Conservation (phyloP, 345 rosid genomes). For the Camelina laxa region DNA sequence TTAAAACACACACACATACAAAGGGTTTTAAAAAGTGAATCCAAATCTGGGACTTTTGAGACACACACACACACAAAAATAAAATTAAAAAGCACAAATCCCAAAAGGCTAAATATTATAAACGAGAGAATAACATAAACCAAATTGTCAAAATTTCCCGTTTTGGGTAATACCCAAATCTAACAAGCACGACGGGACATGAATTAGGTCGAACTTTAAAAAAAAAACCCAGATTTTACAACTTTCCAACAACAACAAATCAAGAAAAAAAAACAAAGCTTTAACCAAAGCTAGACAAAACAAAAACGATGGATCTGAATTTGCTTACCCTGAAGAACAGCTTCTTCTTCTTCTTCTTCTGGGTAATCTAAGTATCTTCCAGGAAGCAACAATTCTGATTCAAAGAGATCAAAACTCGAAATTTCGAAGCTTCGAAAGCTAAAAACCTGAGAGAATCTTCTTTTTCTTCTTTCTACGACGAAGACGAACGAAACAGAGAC, state of each 20-base stretch:
- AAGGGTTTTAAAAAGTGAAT: slow-evolving; percentile 7
- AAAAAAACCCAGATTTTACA: neutral
- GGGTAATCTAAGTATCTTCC: slow-evolving; percentile 10
- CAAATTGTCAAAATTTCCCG: slow-evolving; percentile 22
- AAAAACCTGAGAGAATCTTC: slow-evolving; percentile 20
- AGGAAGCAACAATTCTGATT: neutral
- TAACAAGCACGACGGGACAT: neutral
- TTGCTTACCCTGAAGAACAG: slow-evolving; percentile 19
- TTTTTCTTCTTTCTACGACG: neutral
- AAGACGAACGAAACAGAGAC: too few relatives aligned
- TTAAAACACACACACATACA: neutral
- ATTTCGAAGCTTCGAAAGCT: slow-evolving; percentile 18
- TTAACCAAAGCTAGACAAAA: neutral
- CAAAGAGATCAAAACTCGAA: neutral
- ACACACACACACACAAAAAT: neutral
- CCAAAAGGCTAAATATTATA: slow-evolving; percentile 18
- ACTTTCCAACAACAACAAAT: slow-evolving; percentile 12
- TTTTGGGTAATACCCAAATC: slow-evolving; percentile 13
- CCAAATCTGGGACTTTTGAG: slow-evolving; percentile 33
- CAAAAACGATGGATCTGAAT: slow-evolving; percentile 33
- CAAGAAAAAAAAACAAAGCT: too few relatives aligned
- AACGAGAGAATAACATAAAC: slow-evolving; percentile 8
- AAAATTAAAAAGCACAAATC: slow-evolving; percentile 2
- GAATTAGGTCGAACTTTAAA: slow-evolving; percentile 1
- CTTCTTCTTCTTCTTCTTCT: neutral